Conservation (phyloP, 345 rosid species). For the Ceriops zippeliana region DNA sequence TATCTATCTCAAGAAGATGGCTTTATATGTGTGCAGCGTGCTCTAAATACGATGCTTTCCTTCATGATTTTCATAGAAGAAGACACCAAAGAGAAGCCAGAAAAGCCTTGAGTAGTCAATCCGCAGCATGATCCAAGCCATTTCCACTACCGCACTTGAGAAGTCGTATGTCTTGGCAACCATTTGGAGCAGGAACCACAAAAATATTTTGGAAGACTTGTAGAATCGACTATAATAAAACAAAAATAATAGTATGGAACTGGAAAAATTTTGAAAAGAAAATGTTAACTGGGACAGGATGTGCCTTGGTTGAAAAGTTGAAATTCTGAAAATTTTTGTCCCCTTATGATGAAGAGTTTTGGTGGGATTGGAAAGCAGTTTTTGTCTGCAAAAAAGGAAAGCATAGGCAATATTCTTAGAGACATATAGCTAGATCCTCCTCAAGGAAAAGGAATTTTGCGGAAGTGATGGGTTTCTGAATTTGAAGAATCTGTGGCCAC, state of each 20-base stretch:
- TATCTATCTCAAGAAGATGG: neutral
- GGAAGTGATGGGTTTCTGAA: conserved; percentile 15
- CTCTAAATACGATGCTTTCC: conserved; percentile 33
- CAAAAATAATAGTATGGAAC: neutral
- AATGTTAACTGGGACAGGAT: neutral
- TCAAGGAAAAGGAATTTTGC: neutral
- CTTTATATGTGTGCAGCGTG: neutral
- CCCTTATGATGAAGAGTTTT: neutral
- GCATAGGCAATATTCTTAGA: neutral
- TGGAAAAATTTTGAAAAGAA: neutral
- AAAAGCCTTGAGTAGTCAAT: conserved; percentile 34
- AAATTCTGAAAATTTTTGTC: neutral
- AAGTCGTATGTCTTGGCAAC: conserved; percentile 18
- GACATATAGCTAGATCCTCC: neutral
- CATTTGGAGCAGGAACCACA: conserved; percentile 15
- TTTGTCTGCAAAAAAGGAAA: neutral
- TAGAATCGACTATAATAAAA: neutral
- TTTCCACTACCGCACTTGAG: conserved; percentile 24
- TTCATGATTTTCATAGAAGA: conserved; percentile 41
- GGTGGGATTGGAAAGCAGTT: neutral
- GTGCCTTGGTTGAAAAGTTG: neutral
- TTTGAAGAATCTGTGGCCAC: conserved; percentile 32
- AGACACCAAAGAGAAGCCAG: conserved; percentile 33
- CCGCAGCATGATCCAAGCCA: conserved; percentile 34
- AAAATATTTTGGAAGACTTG: too few species aligned